Evolutionary conservation across 306 rosid species (phyloP).

Genomic region (Pyrus betulifolia): DNA sequence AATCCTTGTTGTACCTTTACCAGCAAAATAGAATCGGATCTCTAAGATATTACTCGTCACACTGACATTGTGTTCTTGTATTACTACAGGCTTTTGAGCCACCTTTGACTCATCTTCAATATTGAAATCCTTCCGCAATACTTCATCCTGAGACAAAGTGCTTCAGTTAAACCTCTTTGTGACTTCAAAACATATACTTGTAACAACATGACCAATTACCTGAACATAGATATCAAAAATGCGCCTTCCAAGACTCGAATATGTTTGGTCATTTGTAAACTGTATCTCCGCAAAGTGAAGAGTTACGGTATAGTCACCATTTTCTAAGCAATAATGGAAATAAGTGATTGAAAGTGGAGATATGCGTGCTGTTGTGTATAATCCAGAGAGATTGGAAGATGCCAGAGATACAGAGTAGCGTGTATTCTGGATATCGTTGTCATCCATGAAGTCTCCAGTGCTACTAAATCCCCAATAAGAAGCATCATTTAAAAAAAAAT

Average conservation of each 20-base stretch:
- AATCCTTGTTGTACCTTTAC: conserved; percentile 53
- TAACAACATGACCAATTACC: conserved; percentile 31
- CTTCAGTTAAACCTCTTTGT: background rate
- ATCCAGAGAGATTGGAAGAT: conserved; percentile 34
- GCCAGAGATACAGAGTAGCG: conserved; percentile 23
- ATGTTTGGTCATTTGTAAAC: conserved; percentile 45
- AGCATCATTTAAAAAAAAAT: background rate
- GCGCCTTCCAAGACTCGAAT: conserved; percentile 49
- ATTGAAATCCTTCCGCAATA: conserved; percentile 42
- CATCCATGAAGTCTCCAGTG: conserved; percentile 38
- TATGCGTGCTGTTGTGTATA: conserved; percentile 48
- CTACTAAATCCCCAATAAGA: conserved; percentile 37
- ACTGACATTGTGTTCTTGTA: conserved; percentile 22
- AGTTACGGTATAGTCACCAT: conserved; percentile 51
- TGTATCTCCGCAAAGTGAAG: conserved; percentile 66
- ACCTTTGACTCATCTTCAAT: conserved; percentile 36
- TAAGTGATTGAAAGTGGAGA: conserved; percentile 57
- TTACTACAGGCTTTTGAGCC: conserved; percentile 34
- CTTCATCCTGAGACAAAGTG: conserved; percentile 36
- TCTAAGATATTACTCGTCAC: conserved; percentile 44
- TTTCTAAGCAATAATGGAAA: conserved; percentile 65
- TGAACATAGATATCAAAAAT: conserved; percentile 57
- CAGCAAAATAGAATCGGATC: conserved; percentile 58
- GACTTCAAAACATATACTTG: background rate
- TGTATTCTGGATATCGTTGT: conserved; percentile 18